Base-by-base conservation (phyloP, 140 eudicot species). In the Ambrosia hybrid region DNA sequence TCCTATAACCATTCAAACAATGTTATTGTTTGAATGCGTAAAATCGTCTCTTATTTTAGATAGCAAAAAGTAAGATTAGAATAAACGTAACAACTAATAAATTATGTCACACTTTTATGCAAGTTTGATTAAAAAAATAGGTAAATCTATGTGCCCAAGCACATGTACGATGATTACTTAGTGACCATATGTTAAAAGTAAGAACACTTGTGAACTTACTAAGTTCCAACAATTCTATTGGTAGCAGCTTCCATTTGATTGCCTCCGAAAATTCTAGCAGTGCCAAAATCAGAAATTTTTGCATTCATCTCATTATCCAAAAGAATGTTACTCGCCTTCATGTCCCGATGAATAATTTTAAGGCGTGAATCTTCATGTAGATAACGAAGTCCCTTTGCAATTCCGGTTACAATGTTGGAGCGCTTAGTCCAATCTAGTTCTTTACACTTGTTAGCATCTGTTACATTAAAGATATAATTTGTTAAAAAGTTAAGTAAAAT, bases 321-420 rank as follows among this genome's bases (percentile, higher is more conserved):
- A 1, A 55, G 15, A 14, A 55, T 6, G 15, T 55, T 55, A 14
- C 60, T 55, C 5, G 33, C 34, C 16, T 71, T 71, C 15, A 71
- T 37, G 7, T 71, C 75, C 5, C 89, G 80, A 55, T 85, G 89
- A 45, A 85, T 75, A 30, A 85, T 78, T 51, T 56, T 72, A 1
- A 74, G 75, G 4, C 70, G 77, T 9, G 89, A 81, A 67, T 85
- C 86, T 78, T 83, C 80, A 4, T 83, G 88, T 11, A 83, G 78
- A 57, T 83, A 83, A 2, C 78, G 75, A 61, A 83, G 76, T 52
- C 87, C 87, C 57, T 69, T 74, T 5, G 87, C 81, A 0, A 83
- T 68, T 57, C 84, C 87, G 11, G 3, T 66, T 10, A 79, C 72
- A 3, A 83, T 83, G 45, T 58, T 75, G 53, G 52, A 16, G 16